phyloP scores from a whole-genome alignment of 2,329 filamentous ascomycete genomes.

The Clarireedia hainanense region DNA sequence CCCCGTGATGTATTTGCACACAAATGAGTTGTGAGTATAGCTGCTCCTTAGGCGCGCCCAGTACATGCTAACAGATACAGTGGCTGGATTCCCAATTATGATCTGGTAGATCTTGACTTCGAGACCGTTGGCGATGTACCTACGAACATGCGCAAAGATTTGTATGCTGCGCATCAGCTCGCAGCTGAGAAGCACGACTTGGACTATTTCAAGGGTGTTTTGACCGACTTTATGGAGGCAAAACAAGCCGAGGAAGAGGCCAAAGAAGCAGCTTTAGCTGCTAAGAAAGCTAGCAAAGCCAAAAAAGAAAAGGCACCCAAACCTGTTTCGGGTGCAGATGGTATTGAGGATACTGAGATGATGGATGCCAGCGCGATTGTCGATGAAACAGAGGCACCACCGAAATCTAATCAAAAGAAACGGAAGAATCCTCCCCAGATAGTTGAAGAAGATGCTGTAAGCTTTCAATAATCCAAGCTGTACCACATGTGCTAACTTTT shows the following conservation, averaged over 20 bases:
- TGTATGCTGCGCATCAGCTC: slow-evolving; percentile 72
- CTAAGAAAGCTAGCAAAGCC: slow-evolving; percentile 35
- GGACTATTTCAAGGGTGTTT: slow-evolving; percentile 73
- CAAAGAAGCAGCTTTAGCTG: slow-evolving; percentile 39
- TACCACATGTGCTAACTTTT: neutral
- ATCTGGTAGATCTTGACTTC: slow-evolving; percentile 68
- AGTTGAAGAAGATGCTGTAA: slow-evolving; percentile 59
- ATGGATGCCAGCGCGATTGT: slow-evolving; percentile 44
- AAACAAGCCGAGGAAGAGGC: slow-evolving; percentile 45
- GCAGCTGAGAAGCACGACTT: slow-evolving; percentile 73
- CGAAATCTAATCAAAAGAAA: slow-evolving; percentile 61
- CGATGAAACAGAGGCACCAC: slow-evolving; percentile 38
- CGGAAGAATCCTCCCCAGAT: slow-evolving; percentile 60
- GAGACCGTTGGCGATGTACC: slow-evolving; percentile 62
- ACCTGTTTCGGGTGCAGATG: slow-evolving; percentile 40
- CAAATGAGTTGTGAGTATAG: slow-evolving; percentile 88
- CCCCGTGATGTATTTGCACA: slow-evolving; percentile 89
- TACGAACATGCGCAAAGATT: slow-evolving; percentile 68
- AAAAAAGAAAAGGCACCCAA: slow-evolving; percentile 35
- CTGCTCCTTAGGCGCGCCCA: neutral
- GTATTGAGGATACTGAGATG: slow-evolving; percentile 54
- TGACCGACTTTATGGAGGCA: slow-evolving; percentile 61
- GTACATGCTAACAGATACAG: slow-evolving; percentile 38
- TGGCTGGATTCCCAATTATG: slow-evolving; percentile 83
- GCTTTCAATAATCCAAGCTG: slow-evolving; percentile 16